Conservation (phyloP, 176 grass and related monocot genomes). For the Typha latifolia region DNA sequence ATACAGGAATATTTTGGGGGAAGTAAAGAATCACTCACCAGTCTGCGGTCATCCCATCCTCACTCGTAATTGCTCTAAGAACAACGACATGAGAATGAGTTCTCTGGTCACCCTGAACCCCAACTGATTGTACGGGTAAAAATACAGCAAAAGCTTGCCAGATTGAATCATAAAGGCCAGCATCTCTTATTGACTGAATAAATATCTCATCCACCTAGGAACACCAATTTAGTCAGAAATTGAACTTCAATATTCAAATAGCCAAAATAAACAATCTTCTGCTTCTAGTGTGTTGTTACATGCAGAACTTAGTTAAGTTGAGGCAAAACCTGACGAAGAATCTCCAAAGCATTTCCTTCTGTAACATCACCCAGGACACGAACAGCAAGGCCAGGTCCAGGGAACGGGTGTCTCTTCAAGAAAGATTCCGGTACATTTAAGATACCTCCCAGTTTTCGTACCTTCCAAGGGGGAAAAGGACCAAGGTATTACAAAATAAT, state of each 20-base stretch:
- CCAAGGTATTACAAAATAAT: not conserved
- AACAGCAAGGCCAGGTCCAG: slow-evolving; percentile 88
- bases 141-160: slow-evolving; percentile 93
- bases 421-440: slow-evolving; percentile 83
- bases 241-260: too few relatives aligned
- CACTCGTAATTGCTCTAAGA: slow-evolving; percentile 78
- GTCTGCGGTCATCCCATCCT: slow-evolving; percentile 97
- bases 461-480: slow-evolving; percentile 24
- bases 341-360: slow-evolving; percentile 73
- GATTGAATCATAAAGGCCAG: slow-evolving; percentile 69
- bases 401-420: slow-evolving; percentile 88
- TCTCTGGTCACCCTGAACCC: slow-evolving; percentile 81
- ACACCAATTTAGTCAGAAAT: slow-evolving; percentile 1
- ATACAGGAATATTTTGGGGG: not conserved
- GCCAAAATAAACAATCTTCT: too few relatives aligned
- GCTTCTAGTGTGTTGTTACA: too few relatives aligned
- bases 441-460: slow-evolving; percentile 66
- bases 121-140: slow-evolving; percentile 67
- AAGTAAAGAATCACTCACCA: slow-evolving; percentile 28
- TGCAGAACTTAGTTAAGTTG: too few relatives aligned
- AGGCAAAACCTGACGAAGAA: slow-evolving; percentile 57
- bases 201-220: slow-evolving; percentile 83
- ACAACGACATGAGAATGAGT: slow-evolving; percentile 66
- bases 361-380: slow-evolving; percentile 85
- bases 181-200: slow-evolving; percentile 83